Percentiles rank a stretch among this genome's conserved stretches.
Evolutionary conservation across 495 filamentous ascomycete genomes (phyloP).

Genomic region (Melanomma pulvis-pyrius): DNA sequence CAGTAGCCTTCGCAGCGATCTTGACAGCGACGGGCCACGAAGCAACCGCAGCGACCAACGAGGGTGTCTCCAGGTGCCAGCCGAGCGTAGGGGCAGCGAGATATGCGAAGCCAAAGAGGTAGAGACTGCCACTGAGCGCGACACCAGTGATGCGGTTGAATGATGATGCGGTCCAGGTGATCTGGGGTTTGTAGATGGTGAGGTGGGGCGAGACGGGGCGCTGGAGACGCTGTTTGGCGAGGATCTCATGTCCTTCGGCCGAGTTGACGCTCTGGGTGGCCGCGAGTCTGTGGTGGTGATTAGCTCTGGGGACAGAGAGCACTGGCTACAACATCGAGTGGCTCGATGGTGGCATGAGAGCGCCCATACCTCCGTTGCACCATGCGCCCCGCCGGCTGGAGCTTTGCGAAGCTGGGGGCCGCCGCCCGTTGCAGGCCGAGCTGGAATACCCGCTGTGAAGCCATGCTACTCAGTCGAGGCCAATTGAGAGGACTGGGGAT

Average conservation of each 20-base stretch:
- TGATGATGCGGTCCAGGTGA: slow-evolving; percentile 77
- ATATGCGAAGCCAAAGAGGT: slow-evolving; percentile 83
- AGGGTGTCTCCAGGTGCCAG: slow-evolving; percentile 80
- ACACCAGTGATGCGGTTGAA: slow-evolving; percentile 82
- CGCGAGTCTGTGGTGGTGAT: slow-evolving; percentile 52
- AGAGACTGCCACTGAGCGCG: slow-evolving; percentile 71
- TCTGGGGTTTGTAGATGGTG: slow-evolving; percentile 81
- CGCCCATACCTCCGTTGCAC: slow-evolving; percentile 37
- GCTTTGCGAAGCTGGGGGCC: slow-evolving; percentile 23
- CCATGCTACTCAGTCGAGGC: slow-evolving; percentile 25
- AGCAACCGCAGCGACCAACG: slow-evolving; percentile 76
- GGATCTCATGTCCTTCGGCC: slow-evolving; percentile 65
- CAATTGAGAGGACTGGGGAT: slow-evolving; percentile 20
- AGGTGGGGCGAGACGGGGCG: slow-evolving; percentile 91
- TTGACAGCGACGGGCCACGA: slow-evolving; percentile 70
- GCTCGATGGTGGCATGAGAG: slow-evolving; percentile 8
- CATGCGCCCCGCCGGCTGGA: slow-evolving; percentile 36
- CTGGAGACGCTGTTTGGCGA: slow-evolving; percentile 77
- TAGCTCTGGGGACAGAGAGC: slow-evolving; percentile 26
- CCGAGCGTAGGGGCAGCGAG: slow-evolving; percentile 78
- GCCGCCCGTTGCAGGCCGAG: slow-evolving; percentile 34
- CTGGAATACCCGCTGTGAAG: slow-evolving; percentile 35
- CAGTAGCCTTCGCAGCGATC: slow-evolving; percentile 67
- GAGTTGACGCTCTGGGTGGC: slow-evolving; percentile 62
- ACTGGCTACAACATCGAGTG: slow-evolving; percentile 14